A percentile compares a stretch with the other conserved stretches of the same genome.
Evolutionary conservation across 352 stramenopile species (phyloP).

Genomic region (Phytopythium helicoides): DNA sequence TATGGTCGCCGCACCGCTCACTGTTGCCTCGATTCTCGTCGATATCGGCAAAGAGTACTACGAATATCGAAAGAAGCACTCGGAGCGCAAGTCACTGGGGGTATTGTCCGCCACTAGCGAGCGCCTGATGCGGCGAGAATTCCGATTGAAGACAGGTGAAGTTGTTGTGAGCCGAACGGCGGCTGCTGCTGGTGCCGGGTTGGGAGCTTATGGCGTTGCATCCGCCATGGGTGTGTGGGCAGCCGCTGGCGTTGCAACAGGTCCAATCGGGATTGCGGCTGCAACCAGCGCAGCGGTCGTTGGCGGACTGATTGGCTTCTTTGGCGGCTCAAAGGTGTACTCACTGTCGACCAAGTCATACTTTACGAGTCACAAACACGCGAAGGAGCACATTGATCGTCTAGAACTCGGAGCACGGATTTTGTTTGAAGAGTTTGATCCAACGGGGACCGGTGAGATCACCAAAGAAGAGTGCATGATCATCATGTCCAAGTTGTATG

Average conservation of each 20-base stretch:
- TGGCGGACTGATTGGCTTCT: slow-evolving; percentile 82
- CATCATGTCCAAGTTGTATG: slow-evolving; percentile 79
- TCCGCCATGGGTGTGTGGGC: slow-evolving; percentile 79
- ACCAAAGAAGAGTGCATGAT: slow-evolving; percentile 66
- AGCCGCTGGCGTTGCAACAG: slow-evolving; percentile 66
- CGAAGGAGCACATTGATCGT: slow-evolving; percentile 84
- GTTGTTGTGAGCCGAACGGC: slow-evolving; percentile 75
- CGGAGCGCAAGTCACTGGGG: slow-evolving; percentile 62
- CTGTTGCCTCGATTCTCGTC: slow-evolving; percentile 83
- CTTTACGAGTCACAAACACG: slow-evolving; percentile 73
- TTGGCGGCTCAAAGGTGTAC: slow-evolving; percentile 79
- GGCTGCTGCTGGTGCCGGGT: slow-evolving; percentile 66
- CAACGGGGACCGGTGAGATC: slow-evolving; percentile 53
- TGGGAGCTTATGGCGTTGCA: slow-evolving; percentile 72
- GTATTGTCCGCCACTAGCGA: slow-evolving; percentile 71
- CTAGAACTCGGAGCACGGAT: slow-evolving; percentile 78
- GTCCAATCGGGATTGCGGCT: slow-evolving; percentile 72
- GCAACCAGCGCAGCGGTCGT: slow-evolving; percentile 76
- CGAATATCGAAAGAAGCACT: slow-evolving; percentile 74
- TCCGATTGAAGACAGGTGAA: slow-evolving; percentile 77
- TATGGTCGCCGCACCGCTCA: slow-evolving; percentile 67
- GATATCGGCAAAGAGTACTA: slow-evolving; percentile 88
- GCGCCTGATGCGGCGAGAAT: slow-evolving; percentile 81
- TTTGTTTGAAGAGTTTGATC: slow-evolving; percentile 84
- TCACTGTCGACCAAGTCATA: slow-evolving; percentile 66